Base-by-base conservation (phyloP, 179 eudicot genomes). In the Beta lomatogona region DNA sequence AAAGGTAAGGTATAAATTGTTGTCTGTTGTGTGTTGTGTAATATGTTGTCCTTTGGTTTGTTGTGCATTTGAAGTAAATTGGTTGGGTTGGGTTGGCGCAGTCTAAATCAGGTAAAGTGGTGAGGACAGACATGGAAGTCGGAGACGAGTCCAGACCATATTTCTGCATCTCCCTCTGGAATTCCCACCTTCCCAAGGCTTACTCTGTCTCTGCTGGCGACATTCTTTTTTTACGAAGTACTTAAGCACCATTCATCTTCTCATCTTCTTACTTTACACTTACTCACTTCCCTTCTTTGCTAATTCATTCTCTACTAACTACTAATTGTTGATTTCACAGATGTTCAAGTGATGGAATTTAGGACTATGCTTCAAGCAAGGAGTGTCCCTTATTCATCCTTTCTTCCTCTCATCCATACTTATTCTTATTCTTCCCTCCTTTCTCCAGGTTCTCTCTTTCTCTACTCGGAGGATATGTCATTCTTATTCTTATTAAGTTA, bases 121-220 rank as follows among this genome's bases (percentile, higher is more conserved):
- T 91, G 71, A 87, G 97, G 83, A 91, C 91, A 52, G 96, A 93
- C 80, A 83, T 94, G 80, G 90, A 90, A 75, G 98, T 94, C 4
- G 98, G 96, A 25, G 98, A 94, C 45, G 97, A 94, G 70, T 89
- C 97, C 69, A 90, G 91, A 45, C 83, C 89, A 18, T 90, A 79
- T 86, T 93, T 94, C 77, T 86, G 88, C 53, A 93, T 92, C 55
- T 88, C 97, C 50, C 81, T 94, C 60, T 93, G 97, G 97, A 88
- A 87, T 84, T 90, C 89, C 83, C 86, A 87, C 11, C 85, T 93
- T 83, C 41, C 41, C 2, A 36, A 36, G 41, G 88, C 84, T 31
- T 85, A 93, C 31, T 68, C 78, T 53, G 68, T 82, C 61, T 84
- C 83, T 58, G 90, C 96, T 65, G 94, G 96, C 19, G 85, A 83